Evolutionary conservation across 176 grass and related monocot genomes (phyloP).

Genomic region (Panicum miliaceum): DNA sequence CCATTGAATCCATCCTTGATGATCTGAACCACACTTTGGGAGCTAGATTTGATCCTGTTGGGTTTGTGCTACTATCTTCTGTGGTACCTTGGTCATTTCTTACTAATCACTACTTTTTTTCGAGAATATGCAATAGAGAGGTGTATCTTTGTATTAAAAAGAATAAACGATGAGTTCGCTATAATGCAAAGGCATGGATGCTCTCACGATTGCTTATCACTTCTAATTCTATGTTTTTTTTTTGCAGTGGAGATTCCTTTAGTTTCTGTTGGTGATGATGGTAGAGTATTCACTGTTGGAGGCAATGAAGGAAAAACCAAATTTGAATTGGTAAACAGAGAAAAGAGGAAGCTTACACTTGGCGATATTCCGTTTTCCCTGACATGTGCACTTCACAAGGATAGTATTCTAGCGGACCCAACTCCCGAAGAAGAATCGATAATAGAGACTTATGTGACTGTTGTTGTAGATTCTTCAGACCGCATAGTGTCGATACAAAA

Average conservation of each 20-base stretch:
- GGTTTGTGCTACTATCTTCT: background rate
- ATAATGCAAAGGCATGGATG: too few species aligned
- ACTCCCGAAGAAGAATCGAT: conserved; percentile 86
- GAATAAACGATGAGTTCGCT: background rate
- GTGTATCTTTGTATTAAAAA: too few species aligned
- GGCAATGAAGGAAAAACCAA: conserved; percentile 66
- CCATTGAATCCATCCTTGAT: background rate
- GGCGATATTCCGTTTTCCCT: conserved; percentile 72
- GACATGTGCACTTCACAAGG: conserved; percentile 74
- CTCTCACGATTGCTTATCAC: background rate
- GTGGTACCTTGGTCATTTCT: background rate
- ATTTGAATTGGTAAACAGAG: conserved; percentile 88
- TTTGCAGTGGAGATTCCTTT: conserved; percentile 84
- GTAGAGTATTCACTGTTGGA: conserved; percentile 76
- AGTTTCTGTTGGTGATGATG: conserved; percentile 93
- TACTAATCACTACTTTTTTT: background rate
- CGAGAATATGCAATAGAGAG: too few species aligned
- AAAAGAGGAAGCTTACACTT: conserved; percentile 81
- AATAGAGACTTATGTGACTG: conserved; percentile 78
- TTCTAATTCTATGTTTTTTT: conserved; percentile 32
- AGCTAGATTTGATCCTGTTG: background rate
- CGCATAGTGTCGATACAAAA: conserved; percentile 76
- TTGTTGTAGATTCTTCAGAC: conserved; percentile 74
- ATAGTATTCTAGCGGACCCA: conserved; percentile 74
- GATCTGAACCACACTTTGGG: background rate